Percentiles rank a stretch among this genome's conserved stretches.
Conservation (phyloP, 352 stramenopile species). For the Phytophthora capsici region DNA sequence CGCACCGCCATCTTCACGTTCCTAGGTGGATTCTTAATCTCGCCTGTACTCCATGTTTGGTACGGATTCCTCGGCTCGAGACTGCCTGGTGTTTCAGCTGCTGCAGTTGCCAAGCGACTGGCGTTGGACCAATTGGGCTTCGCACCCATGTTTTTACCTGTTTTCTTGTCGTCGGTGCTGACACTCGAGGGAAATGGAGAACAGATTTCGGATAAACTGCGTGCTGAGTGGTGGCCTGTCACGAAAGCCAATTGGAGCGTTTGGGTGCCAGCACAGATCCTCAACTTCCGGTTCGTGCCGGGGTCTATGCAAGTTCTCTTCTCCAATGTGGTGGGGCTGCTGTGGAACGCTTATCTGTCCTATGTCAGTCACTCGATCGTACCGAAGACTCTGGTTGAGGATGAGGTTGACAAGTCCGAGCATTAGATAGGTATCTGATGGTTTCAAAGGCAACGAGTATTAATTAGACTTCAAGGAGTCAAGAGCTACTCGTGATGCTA, state of each 20-base stretch:
- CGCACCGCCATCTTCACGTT: constrained; percentile 72
- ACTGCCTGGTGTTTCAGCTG: constrained; percentile 42
- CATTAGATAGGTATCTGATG: not conserved
- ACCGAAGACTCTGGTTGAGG: constrained; percentile 13
- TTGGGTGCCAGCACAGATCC: constrained; percentile 80
- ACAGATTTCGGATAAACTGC: constrained; percentile 69
- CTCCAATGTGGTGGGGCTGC: constrained; percentile 78
- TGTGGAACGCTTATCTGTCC: constrained; percentile 88
- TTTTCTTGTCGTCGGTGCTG: constrained; percentile 78
- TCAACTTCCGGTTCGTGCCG: constrained; percentile 86
- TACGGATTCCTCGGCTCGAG: constrained; percentile 64
- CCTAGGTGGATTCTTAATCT: constrained; percentile 67
- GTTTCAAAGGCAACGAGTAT: constrained; percentile 5
- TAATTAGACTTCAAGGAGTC: constrained; percentile 22
- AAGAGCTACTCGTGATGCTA: constrained; percentile 10
- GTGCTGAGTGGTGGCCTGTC: constrained; percentile 76
- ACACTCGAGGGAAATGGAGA: constrained; percentile 62
- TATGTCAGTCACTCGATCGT: constrained; percentile 67
- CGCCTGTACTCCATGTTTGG: constrained; percentile 82
- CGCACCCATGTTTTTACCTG: constrained; percentile 68
- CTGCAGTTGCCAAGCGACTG: constrained; percentile 67
- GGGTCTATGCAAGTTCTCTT: constrained; percentile 84
- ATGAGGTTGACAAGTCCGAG: constrained; percentile 6
- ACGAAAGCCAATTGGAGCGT: constrained; percentile 83
- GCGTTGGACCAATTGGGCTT: constrained; percentile 84